Evolutionary conservation across 306 rosid species (phyloP).

Genomic region (Corylus heterophylla): DNA sequence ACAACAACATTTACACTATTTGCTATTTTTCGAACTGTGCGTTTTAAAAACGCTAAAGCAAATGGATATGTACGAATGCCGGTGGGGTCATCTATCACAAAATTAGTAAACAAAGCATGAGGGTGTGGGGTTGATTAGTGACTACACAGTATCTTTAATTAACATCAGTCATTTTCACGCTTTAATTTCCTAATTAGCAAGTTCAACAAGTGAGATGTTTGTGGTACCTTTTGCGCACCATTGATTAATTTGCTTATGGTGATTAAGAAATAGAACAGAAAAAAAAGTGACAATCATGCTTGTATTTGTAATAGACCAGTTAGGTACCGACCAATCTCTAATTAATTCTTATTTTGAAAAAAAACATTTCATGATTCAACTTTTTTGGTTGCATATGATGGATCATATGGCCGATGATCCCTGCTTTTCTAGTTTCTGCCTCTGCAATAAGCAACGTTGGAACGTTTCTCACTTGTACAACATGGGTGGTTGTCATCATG

Average conservation of each 20-base stretch:
- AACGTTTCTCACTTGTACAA: not conserved
- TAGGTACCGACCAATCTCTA: conserved; percentile 10
- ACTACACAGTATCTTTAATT: not conserved
- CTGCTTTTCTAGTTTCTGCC: not conserved
- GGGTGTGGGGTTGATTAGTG: not conserved
- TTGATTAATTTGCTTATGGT: not conserved
- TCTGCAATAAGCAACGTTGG: not conserved
- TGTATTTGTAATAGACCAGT: not conserved
- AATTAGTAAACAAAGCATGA: not conserved
- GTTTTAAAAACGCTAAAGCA: too few relatives aligned
- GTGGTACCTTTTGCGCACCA: conserved; percentile 20
- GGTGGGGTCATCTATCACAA: conserved; percentile 34
- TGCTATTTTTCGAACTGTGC: too few relatives aligned
- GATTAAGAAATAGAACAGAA: not conserved
- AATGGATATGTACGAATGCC: too few relatives aligned
- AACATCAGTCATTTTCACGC: conserved; percentile 25
- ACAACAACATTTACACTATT: too few relatives aligned
- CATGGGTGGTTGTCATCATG: not conserved
- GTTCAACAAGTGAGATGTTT: conserved; percentile 21
- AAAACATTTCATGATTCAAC: conserved; percentile 12
- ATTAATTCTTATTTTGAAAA: not conserved
- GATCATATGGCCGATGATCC: conserved; percentile 10
- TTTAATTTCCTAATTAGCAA: conserved; percentile 4
- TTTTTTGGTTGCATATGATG: conserved; percentile 3
- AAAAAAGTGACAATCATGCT: not conserved